phyloP scores from a whole-genome alignment of 257 asterid species.

The Forsythia suspensa region DNA sequence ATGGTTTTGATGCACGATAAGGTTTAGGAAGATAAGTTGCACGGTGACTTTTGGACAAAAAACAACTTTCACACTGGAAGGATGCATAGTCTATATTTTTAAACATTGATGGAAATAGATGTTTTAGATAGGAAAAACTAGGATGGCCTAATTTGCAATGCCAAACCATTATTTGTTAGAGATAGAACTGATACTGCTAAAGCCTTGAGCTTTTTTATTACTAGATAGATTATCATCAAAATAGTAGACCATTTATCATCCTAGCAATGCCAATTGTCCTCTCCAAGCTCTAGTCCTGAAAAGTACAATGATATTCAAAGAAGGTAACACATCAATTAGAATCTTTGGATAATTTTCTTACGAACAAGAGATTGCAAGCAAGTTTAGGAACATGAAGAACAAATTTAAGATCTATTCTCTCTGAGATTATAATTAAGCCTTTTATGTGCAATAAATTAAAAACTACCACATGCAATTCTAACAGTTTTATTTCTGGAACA shows the following conservation, averaged over 20 bases:
- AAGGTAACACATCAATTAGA: background rate
- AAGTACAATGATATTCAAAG: background rate
- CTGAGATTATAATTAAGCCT: background rate
- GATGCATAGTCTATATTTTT: too few relatives aligned
- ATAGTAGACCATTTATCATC: background rate
- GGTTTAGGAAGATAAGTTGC: too few relatives aligned
- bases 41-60: too few relatives aligned
- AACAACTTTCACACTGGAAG: too few relatives aligned
- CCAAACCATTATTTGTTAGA: too few relatives aligned
- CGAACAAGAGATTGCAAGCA: background rate
- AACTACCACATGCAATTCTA: conserved; percentile 7
- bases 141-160: too few relatives aligned
- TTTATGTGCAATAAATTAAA: background rate
- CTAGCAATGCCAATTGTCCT: background rate
- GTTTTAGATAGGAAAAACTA: too few relatives aligned
- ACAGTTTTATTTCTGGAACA: background rate
- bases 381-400: conserved; percentile 3
- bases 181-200: too few relatives aligned
- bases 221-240: too few relatives aligned
- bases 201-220: too few relatives aligned
- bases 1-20: too few relatives aligned
- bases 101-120: too few relatives aligned
- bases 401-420: background rate
- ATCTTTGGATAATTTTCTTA: background rate
- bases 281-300: background rate